Conservation (phyloP, 371 early-diverging fungal species). For the Mucor ambiguus region DNA sequence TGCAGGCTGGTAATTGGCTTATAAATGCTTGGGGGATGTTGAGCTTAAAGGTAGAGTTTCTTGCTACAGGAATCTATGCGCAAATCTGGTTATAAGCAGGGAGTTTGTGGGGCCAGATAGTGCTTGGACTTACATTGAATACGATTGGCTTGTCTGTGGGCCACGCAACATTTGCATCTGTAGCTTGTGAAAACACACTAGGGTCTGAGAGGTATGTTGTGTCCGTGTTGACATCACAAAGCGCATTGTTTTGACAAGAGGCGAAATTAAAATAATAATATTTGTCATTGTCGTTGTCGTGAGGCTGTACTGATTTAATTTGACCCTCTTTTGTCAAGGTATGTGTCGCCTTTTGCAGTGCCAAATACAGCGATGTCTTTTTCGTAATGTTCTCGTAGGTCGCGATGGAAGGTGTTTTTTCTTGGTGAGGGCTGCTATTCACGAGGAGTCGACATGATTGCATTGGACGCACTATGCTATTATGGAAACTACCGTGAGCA, state of each 20-base stretch:
- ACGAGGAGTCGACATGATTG: background rate
- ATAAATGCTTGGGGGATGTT: background rate
- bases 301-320: background rate
- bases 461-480: background rate
- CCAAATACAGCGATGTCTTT: background rate
- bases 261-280: conserved; percentile 2
- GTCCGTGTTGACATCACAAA: background rate
- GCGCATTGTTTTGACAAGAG: background rate
- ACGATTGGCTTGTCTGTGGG: background rate
- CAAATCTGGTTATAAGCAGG: too few species aligned
- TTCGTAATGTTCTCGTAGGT: background rate
- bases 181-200: background rate
- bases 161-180: background rate
- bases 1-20: background rate
- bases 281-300: background rate
- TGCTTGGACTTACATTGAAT: background rate
- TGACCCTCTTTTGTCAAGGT: background rate
- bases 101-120: too few species aligned
- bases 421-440: background rate
- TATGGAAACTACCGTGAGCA: background rate
- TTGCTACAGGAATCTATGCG: background rate
- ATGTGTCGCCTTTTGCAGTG: background rate
- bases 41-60: background rate
- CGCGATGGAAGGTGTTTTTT: background rate
- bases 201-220: background rate